Base-by-base conservation (phyloP, 495 filamentous ascomycete genomes). In the Penicillium lagena region DNA sequence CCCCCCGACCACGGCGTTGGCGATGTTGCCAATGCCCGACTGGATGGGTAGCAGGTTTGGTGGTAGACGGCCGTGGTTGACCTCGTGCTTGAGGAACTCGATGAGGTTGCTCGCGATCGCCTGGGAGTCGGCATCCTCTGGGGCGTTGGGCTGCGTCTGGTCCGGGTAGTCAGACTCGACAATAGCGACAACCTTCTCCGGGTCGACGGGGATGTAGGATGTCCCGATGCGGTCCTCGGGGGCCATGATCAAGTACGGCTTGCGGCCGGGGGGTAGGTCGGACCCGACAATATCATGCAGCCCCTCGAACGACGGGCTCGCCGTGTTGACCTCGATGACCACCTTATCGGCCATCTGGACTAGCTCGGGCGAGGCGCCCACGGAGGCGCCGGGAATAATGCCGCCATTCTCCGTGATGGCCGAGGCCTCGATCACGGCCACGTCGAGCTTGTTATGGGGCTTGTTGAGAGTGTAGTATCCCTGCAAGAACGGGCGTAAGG, bases 401-500 rank as follows among this genome's bases (percentile, higher is more conserved):
- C 87, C 87, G 37, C 89, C 89, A 62, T 90, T 85, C 57, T 91
- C 88, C n/a, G 88, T 93, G 60, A 95, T 94, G 47, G 87, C 89
- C 29, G 81, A 82, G 6, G 89, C 89, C 62, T 95, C 89, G 15
- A 95, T 85, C 22, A 94, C 83, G 1, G 85, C 86, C 0, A 91
- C 86, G 54, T 95, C 89, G 9, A 95, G 68, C 45, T 76, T 83
- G 54, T 85, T 85, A 40, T 68, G 77, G 2, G 81, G 77, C 59
- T 81, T 82, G 61, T 94, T 76, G 67, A 83, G 78, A 8, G 86
- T 90, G 61, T 90, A 90, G 67, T 78, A 95, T 42, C 89, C 82
- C 73, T 85, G 64, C 46, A 35, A 7, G 12, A 33, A 9, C 30
- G 37, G 15, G 17, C 17, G 12, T 22, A 15, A 37, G 4, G 37